Evolutionary conservation across 371 early-diverging fungal genomes (phyloP), one percentile per base, ranked within the genome.

Genomic region (Parasitella parasitica): DNA sequence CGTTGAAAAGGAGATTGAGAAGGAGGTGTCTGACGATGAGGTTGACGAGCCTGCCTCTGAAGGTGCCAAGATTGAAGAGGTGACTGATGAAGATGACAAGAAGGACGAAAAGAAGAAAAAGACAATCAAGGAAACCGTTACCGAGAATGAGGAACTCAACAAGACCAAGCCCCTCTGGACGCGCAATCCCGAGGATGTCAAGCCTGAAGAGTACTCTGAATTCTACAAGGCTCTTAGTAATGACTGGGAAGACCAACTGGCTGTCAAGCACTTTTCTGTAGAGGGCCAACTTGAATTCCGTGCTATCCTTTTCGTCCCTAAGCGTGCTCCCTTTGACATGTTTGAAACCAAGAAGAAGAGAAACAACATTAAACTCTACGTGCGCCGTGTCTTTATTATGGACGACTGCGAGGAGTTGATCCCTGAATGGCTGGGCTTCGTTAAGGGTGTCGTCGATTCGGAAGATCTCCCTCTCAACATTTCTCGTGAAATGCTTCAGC

Each of bases 381-480:
- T 91, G 28, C 81, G 86, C 24, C 89, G 91, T 62, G 94, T 95
- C 48, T 93, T 94, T 76, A 91, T 95, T 70, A 93, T 91, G 68
- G 94, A 92, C 65, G 93, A 93, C 65, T 79, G 90, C 51, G 74
- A 73, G 1, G 86, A 85, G 37, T 76, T 86, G 69, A 76, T 83
- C 67, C 91, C 82, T 56, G 81, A 74, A 57, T 90, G 71, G 73
- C 74, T 82, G 59, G 71, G 67, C 67, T 84, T 84, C 46, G 62
- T 83, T 66, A 86, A 85, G 70, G 94, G 93, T 59, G 81, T 93
- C 39, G 87, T 95, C 48, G 90, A 92, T 67, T 86, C 88, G 49
- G 90, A 91, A 55, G 94, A 95, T 70, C 76, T 95, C 61, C 93
- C 96, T 32, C 81, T 95, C 57, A 94, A 92, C 76, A 90, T 95